Percentiles rank a stretch among this genome's conserved stretches.
Evolutionary conservation across 1,284 basidiomycete species (phyloP).

Genomic region (Cryptococcus maquisensis): DNA sequence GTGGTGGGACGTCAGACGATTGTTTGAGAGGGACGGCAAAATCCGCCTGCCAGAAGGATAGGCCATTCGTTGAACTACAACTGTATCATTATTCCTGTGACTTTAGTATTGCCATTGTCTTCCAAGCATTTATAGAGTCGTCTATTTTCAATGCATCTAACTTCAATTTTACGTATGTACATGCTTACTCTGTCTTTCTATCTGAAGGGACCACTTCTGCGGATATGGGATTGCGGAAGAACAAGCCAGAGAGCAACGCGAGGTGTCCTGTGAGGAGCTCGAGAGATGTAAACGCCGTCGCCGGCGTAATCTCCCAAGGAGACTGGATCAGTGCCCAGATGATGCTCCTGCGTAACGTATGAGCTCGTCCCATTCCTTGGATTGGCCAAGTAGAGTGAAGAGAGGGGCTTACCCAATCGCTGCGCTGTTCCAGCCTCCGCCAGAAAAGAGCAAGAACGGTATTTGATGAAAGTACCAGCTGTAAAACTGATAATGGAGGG

Average conservation of each 20-base stretch:
- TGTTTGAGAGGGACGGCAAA: not conserved
- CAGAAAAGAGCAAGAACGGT: conserved; percentile 63
- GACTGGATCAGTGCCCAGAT: conserved; percentile 69
- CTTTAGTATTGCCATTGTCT: not conserved
- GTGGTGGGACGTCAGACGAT: conserved; percentile 3
- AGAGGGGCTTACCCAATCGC: conserved; percentile 26
- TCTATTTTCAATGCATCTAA: not conserved
- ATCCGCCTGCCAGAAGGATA: not conserved
- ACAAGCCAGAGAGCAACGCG: conserved; percentile 61
- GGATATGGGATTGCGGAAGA: conserved; percentile 43
- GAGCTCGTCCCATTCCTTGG: not conserved
- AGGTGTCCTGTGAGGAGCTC: conserved; percentile 60
- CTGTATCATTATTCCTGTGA: not conserved
- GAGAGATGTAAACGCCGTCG: conserved; percentile 66
- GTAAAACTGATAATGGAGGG: conserved; percentile 97
- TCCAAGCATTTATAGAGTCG: not conserved
- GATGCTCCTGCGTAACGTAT: conserved; percentile 54
- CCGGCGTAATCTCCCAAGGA: conserved; percentile 82
- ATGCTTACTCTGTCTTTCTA: no score
- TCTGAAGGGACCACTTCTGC: no score
- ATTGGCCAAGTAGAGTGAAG: no score
- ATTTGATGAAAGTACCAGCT: conserved; percentile 94
- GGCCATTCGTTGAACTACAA: not conserved
- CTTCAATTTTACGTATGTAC: not conserved
- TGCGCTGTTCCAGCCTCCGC: conserved; percentile 8